Base-by-base conservation (phyloP, 2,329 filamentous ascomycete species). In the Apiospora rasikravindrae region DNA sequence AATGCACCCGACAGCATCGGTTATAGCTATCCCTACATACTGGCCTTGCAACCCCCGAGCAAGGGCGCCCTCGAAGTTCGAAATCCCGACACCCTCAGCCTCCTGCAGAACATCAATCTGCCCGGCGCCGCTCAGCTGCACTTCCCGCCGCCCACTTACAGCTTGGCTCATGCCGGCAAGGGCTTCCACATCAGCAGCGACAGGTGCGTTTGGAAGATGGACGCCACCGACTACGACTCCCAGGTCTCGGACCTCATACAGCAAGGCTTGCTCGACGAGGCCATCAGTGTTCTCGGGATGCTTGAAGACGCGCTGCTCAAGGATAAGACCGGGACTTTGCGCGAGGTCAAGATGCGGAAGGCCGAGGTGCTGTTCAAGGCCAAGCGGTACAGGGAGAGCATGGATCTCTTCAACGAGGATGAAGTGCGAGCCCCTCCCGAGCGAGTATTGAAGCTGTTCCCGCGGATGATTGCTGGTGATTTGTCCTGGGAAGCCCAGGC, bases 1-100 rank as follows among this genome's bases (percentile, higher is more conserved):
- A 87, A 90, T 45, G 94, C 96, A 1, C 97, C 96, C 1, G 95
- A 98, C 77, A 92, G 92, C 71, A 92, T 99, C 73, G 96, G 96
- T 29, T 99, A 98, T 81, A 98, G 95, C 29, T 99, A 99, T 80
- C 96, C 96, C 0, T 99, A 98, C 80, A 91, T 99, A 71, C 86
- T 99, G 68, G 94, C 95, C 13, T 85, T 99, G 19, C 95, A 97
- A 79, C 87, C 94, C 10, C 91, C 94, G 0, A 88, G 93, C 1
- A 97, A 96, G 81, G 95, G 96, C 2, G 90, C 90, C 0, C 85
- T 99, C 14, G 96, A 99, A 82, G 92, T 99, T 49, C 89, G 96
- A 53, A 99, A 98, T 78, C 96, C 96, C 0, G 93, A 96, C 72
- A 98, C 96, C 0, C 84, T 98, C 66, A 96, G 92, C n/a, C 84